These are phyloP conservation scores for Alliaria petiolata DNA, from an alignment of 345 rosid species.

Conservation along the genomic window DNA sequence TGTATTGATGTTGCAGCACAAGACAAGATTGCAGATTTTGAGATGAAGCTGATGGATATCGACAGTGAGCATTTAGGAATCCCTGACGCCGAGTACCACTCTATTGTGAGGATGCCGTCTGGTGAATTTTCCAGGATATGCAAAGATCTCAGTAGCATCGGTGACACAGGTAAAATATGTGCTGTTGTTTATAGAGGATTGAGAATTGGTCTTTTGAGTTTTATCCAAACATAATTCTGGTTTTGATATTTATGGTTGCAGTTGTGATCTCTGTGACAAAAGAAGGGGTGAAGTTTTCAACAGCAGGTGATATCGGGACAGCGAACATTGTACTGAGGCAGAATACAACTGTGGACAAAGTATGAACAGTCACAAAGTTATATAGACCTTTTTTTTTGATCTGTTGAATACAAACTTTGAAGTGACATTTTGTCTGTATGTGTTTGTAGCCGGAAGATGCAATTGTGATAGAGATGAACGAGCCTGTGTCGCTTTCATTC, in stretches of 20 bases:
- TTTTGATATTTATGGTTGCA: conserved; percentile 21
- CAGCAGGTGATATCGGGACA: conserved; percentile 93
- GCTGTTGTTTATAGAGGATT: neutral
- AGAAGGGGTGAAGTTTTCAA: conserved; percentile 97
- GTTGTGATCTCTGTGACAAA: conserved; percentile 95
- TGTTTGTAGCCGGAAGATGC: conserved; percentile 91
- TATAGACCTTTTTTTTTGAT: too few species aligned
- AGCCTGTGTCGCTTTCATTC: conserved; percentile 88
- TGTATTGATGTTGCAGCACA: conserved; percentile 51
- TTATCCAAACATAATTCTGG: neutral
- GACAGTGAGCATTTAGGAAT: conserved; percentile 98
- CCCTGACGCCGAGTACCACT: conserved; percentile 96
- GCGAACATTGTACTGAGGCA: conserved; percentile 95
- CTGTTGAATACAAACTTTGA: too few species aligned
- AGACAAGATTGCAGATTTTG: conserved; percentile 93
- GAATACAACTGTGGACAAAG: conserved; percentile 92
- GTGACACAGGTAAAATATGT: conserved; percentile 64
- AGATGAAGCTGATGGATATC: conserved; percentile 98
- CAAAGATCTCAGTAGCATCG: conserved; percentile 85
- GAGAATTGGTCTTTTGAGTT: neutral
- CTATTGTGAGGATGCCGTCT: conserved; percentile 96
- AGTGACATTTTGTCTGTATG: neutral
- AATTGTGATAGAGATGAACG: conserved; percentile 81
- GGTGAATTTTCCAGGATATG: conserved; percentile 87
- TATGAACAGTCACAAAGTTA: conserved; percentile 5